Conservation (phyloP, 768 basidiomycete genomes). For the Pleurotus citrinopileatus region DNA sequence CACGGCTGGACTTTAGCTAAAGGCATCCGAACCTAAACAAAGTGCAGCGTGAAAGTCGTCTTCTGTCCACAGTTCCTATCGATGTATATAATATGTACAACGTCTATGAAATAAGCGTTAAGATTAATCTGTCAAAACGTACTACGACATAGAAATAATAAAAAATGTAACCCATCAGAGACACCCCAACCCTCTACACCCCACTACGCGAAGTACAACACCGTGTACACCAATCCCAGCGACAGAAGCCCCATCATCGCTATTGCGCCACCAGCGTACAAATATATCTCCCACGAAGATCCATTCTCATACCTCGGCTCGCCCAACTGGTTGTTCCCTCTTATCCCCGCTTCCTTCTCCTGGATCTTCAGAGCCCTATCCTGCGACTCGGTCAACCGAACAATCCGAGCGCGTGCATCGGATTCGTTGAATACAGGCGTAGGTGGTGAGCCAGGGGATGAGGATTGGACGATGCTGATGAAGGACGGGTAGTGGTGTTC, state of each 20-base stretch:
- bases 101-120: too few species aligned
- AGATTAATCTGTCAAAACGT: too few species aligned
- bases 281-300: constrained; percentile 20
- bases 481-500: constrained; percentile 95
- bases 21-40: too few species aligned
- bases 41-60: too few species aligned
- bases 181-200: too few species aligned
- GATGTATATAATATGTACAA: too few species aligned
- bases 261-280: constrained; percentile 25
- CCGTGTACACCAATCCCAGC: not conserved
- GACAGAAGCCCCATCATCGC: constrained; percentile 1
- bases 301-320: constrained; percentile 12
- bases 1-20: too few species aligned
- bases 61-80: too few species aligned
- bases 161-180: too few species aligned
- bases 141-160: too few species aligned
- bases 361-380: constrained; percentile 31
- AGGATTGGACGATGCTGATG: constrained; percentile 40
- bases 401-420: constrained; percentile 58
- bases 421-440: constrained; percentile 36
- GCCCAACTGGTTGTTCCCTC: constrained; percentile 13
- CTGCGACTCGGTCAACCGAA: constrained; percentile 40
- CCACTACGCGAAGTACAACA: constrained; percentile 5
- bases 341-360: constrained; percentile 26
- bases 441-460: constrained; percentile 12